Percentiles rank a stretch among this genome's conserved stretches.
Evolutionary conservation across 2,329 filamentous ascomycete genomes (phyloP).

Genomic region (Claviceps africana): DNA sequence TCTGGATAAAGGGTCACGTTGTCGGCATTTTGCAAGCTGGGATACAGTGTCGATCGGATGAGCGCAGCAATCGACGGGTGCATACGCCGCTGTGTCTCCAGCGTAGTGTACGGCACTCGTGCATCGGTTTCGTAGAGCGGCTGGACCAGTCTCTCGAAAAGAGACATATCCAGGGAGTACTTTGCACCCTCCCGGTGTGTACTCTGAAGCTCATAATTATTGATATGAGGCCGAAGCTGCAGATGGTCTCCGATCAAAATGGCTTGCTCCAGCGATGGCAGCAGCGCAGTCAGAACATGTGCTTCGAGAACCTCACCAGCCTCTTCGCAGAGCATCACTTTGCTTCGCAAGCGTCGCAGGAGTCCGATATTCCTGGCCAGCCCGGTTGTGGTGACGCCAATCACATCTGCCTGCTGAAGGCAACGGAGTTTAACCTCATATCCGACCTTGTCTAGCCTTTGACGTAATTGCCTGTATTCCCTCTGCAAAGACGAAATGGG

Average conservation of each 20-base stretch:
- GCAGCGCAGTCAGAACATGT: conserved; percentile 43
- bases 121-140: conserved; percentile 10
- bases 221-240: conserved; percentile 45
- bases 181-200: conserved; percentile 31
- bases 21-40: conserved; percentile 35
- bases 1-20: conserved; percentile 25
- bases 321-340: conserved; percentile 53
- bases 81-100: conserved; percentile 53
- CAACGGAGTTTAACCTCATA: background rate
- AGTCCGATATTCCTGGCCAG: conserved; percentile 36
- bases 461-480: background rate
- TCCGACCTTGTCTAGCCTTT: background rate
- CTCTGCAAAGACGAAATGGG: background rate
- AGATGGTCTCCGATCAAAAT: conserved; percentile 51
- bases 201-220: conserved; percentile 39
- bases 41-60: conserved; percentile 44
- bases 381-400: conserved; percentile 47
- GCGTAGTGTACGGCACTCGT: conserved; percentile 18
- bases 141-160: conserved; percentile 46
- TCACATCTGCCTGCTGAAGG: conserved; percentile 28
- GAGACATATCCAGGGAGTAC: conserved; percentile 43
- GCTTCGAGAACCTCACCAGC: conserved; percentile 55
- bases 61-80: conserved; percentile 46
- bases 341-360: conserved; percentile 33
- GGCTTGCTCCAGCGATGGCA: conserved; percentile 45